phyloP scores from a whole-genome alignment of 495 filamentous ascomycete genomes.

The Paragyromitra xinjiangensis region DNA sequence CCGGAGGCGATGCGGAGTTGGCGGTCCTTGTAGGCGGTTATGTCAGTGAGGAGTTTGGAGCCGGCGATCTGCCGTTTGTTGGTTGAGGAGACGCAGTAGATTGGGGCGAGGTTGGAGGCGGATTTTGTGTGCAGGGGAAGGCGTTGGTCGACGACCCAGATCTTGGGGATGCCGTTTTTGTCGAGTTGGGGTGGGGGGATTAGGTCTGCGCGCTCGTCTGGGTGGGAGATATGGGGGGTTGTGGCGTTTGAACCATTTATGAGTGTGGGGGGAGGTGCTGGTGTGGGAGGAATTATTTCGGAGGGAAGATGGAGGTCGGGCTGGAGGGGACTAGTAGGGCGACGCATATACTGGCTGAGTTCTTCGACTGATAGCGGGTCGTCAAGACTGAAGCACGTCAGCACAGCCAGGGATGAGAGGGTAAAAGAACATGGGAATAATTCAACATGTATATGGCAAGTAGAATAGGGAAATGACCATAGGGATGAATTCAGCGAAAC shows the following conservation, averaged over 20 bases:
- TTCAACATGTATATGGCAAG: background rate
- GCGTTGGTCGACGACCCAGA: slow-evolving; percentile 49
- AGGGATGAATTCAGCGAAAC: background rate
- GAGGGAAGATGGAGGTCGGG: background rate
- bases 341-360: background rate
- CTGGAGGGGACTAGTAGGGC: background rate
- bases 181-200: slow-evolving; percentile 36
- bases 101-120: slow-evolving; percentile 44
- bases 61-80: slow-evolving; percentile 33
- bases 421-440: background rate
- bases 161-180: slow-evolving; percentile 37
- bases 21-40: background rate
- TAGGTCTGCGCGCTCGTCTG: slow-evolving; percentile 16
- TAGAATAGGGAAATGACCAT: slow-evolving; percentile 11
- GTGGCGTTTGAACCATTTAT: background rate
- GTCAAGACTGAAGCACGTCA: slow-evolving; percentile 21
- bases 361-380: background rate
- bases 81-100: slow-evolving; percentile 52
- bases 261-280: no score
- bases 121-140: slow-evolving; percentile 49
- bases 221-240: background rate
- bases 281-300: background rate
- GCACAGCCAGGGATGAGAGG: background rate
- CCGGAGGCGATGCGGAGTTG: slow-evolving; percentile 14
- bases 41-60: slow-evolving; percentile 15